Conservation (phyloP, 345 rosid genomes). For the Clarkia xantiana region DNA sequence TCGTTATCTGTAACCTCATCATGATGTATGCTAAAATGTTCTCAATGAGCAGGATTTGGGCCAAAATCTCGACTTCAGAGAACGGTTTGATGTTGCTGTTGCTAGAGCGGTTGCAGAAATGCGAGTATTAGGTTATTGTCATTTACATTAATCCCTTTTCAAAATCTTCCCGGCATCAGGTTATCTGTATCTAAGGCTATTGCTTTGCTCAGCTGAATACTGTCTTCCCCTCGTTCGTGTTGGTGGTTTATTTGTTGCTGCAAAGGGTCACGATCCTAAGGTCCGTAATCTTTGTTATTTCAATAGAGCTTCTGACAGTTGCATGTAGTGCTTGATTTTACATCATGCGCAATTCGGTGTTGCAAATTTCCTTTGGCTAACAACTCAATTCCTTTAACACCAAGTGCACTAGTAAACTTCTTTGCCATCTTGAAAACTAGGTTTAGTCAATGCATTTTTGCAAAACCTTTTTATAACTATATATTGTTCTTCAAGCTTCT, state of each 20-base stretch:
- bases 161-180: background rate
- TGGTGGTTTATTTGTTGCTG: slow-evolving; percentile 90
- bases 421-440: too few relatives aligned
- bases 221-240: slow-evolving; percentile 88
- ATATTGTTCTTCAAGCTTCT: too few relatives aligned
- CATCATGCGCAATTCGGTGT: too few relatives aligned
- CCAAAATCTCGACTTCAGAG: slow-evolving; percentile 44
- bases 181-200: background rate
- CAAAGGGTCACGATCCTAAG: slow-evolving; percentile 90
- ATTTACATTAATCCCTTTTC: background rate
- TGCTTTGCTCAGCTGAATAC: slow-evolving; percentile 59
- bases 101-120: slow-evolving; percentile 97
- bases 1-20: background rate
- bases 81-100: slow-evolving; percentile 73
- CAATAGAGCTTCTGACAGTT: background rate
- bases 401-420: too few relatives aligned
- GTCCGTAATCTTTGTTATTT: slow-evolving; percentile 13
- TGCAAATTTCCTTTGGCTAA: too few relatives aligned
- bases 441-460: too few relatives aligned
- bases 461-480: too few relatives aligned
- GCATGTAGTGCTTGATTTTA: background rate
- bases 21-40: slow-evolving; percentile 9
- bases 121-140: slow-evolving; percentile 63
- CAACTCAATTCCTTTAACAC: too few relatives aligned
- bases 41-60: slow-evolving; percentile 59